phyloP scores from a whole-genome alignment of 75 land plant genomes.

The Ceratopteris richardii region DNA sequence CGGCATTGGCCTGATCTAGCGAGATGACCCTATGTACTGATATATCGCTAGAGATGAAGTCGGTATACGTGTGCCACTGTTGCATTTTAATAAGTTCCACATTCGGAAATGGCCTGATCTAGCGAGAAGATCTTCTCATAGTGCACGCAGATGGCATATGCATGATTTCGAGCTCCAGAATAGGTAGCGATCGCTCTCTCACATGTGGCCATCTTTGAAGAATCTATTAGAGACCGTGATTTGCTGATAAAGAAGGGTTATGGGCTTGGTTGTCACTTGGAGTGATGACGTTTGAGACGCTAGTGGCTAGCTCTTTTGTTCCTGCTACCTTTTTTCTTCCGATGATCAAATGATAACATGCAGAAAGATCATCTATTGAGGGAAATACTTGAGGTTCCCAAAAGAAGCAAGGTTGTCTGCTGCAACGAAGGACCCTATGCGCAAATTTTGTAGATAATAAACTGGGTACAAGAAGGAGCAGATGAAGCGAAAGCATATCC shows the following conservation, averaged over 20 bases:
- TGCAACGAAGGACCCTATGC: too few species aligned
- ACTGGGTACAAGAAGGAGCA: too few species aligned
- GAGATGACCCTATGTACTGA: conserved; percentile 43
- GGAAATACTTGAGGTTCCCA: too few species aligned
- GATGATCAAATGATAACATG: conserved; percentile 13
- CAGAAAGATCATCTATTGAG: conserved; percentile 33
- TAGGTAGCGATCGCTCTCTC: conserved; percentile 57
- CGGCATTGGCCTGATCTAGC: conserved; percentile 58
- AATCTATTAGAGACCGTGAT: conserved; percentile 27
- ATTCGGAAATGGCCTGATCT: conserved; percentile 57
- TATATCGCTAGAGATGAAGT: conserved; percentile 70
- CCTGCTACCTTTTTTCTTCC: conserved; percentile 28
- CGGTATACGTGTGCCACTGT: conserved; percentile 74
- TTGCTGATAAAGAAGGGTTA: conserved; percentile 30
- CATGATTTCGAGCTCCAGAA: conserved; percentile 63
- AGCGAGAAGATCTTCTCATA: conserved; percentile 55
- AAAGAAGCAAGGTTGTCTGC: too few species aligned
- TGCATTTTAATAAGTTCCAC: conserved; percentile 59
- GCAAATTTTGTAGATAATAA: too few species aligned
- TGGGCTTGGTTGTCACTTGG: conserved; percentile 31
- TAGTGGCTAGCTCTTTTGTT: conserved; percentile 39
- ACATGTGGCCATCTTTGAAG: conserved; percentile 46
- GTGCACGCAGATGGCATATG: conserved; percentile 79
- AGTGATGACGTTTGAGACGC: conserved; percentile 47
- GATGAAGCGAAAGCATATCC: too few species aligned